Evolutionary conservation across 352 stramenopile genomes (phyloP), one percentile per base, ranked within the genome.

Genomic region (Pythium folliculosum): DNA sequence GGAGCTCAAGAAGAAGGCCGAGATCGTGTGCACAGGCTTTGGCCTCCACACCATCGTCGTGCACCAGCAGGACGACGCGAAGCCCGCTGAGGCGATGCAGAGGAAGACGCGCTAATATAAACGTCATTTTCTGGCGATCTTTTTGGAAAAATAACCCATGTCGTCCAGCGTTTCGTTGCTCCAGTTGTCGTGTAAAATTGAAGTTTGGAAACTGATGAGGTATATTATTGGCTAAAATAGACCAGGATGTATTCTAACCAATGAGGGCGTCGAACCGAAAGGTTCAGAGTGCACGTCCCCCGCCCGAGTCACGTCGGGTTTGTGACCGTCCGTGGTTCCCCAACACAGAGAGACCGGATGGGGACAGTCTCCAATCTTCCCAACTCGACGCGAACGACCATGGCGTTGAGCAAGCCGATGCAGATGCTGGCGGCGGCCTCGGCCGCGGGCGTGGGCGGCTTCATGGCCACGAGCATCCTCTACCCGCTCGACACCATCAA

Each of bases 401-500:
- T 84, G 75, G 73, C 81, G 66, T 66, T 94, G 51, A 95, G 85
- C 73, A 95, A 95, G 71, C 84, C 85, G 6, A 90, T 92, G 84
- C 75, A 93, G 63, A 92, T 85, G 81, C 67, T 94, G 74, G 84
- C 84, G 60, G 84, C 83, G 32, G 88, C 88, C 27, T 90, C 83
- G 5, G 82, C 88, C 10, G 88, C 88, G 3, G 88, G 84, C 55
- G 77, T 93, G 22, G 86, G 88, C 35, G 88, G 88, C 51, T 86
- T 92, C 72, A 67, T 92, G 51, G 79, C 88, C 57, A 94, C 88
- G 44, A 84, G 77, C 49, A 84, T 89, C 23, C 65, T 95, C 44
- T 95, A 94, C 60, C 89, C 89, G 45, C 76, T 96, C 13, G 89
- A 96, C 62, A 94, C 85, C 58, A 78, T 96, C 60, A 96, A 96